Conservation (phyloP, 1,284 basidiomycete species). For the Thelephora terrestris region DNA sequence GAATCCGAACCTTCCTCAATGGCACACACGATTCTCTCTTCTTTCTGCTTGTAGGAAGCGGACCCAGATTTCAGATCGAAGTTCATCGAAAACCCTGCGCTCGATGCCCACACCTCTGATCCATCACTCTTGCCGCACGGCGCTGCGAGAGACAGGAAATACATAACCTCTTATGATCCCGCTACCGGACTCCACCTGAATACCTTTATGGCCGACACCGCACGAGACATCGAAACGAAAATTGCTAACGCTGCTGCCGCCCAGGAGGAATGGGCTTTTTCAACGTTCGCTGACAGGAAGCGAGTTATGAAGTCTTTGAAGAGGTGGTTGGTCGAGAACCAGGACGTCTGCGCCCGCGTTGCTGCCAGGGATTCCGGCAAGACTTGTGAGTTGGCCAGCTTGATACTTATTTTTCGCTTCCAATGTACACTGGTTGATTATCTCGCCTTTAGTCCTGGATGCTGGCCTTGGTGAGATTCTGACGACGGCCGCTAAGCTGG, state of each 20-base stretch:
- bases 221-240: constrained; percentile 58
- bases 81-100: constrained; percentile 43
- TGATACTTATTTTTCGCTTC: constrained; percentile 2
- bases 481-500: constrained; percentile 82
- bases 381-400: constrained; percentile 55
- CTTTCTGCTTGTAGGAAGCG: constrained; percentile 33
- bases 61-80: constrained; percentile 44
- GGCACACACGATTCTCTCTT: background rate
- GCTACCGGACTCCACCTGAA: constrained; percentile 74
- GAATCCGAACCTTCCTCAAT: background rate
- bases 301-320: constrained; percentile 78
- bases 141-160: constrained; percentile 36
- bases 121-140: constrained; percentile 44
- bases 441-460: constrained; percentile 59
- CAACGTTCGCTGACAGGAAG: constrained; percentile 68
- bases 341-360: constrained; percentile 79
- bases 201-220: constrained; percentile 59
- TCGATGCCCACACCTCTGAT: constrained; percentile 53
- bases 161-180: constrained; percentile 88
- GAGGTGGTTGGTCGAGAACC: constrained; percentile 85
- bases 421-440: constrained; percentile 2
- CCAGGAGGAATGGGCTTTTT: constrained; percentile 62
- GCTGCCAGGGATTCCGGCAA: constrained; percentile 94
- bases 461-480: constrained; percentile 86
- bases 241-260: constrained; percentile 59